Base-by-base conservation (phyloP, 2,329 filamentous ascomycete genomes). In the Pezicula radicicola region DNA sequence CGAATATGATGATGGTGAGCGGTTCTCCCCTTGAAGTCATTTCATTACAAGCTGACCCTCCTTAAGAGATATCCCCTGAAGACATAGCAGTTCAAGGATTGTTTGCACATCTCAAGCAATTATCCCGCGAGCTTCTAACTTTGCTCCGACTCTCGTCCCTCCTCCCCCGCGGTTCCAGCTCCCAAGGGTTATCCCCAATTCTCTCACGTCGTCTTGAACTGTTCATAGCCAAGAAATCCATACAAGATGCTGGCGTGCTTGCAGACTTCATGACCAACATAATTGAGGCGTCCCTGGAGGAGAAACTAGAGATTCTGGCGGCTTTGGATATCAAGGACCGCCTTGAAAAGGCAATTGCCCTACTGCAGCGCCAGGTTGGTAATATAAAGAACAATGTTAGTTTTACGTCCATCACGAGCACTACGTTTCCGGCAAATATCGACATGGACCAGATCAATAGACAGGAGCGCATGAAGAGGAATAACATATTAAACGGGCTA, bases 251-350 rank as follows among this genome's bases (percentile, higher is more conserved):
- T 1, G 93, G 93, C 2, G 75, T 84, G 8, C 78, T 99, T 9
- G 93, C 94, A 6, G 94, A 99, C 68, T 97, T 97, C 68, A 97
- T 99, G 91, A 87, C 91, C 37, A 96, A 96, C 66, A 81, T 97
- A 21, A 83, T 96, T 3, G 91, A 96, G 57, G 86, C 88, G 47
- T 88, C 84, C 9, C 88, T 95, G 57, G 91, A 96, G 68, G 94
- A 99, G 66, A 97, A 96, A 70, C 78, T 99, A 49, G 84, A 89
- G 51, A 83, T 99, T 15, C 76, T 99, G 35, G 83, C 90, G n/a
- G 85, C 91, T 1, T 72, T 95, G 5, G 85, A 92, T 62, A 77
- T 94, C 44, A 88, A 89, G 60, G 83, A 88, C 44, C 81, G 94
- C 36, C 78, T 97, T 49, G 83, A 88, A 56, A 87, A 86, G 61